Percentiles rank a stretch among this genome's conserved stretches.
Evolutionary conservation across 75 land plant genomes (phyloP).

Genomic region (Pinus tabuliformis): DNA sequence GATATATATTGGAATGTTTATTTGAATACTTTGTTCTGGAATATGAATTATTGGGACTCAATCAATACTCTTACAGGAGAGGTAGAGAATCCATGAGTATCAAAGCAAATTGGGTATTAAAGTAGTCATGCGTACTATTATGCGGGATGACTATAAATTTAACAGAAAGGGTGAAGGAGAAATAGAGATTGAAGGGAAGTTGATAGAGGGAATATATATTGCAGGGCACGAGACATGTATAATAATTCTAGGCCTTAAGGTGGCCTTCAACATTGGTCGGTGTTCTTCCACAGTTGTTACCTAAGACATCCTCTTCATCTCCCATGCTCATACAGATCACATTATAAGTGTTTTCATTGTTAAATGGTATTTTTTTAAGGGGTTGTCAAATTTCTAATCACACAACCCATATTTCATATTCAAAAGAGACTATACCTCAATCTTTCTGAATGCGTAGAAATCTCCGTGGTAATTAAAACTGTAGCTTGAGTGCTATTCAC

Average conservation of each 20-base stretch:
- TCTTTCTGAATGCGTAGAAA: too few relatives aligned
- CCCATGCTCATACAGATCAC: conserved; percentile 95
- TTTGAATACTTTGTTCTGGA: too few relatives aligned
- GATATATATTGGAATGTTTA: too few relatives aligned
- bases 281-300: conserved; percentile 84
- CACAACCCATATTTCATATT: too few relatives aligned
- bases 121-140: too few relatives aligned
- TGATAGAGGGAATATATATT: conserved; percentile 80
- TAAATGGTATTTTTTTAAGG: neutral
- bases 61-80: too few relatives aligned
- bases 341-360: conserved; percentile 45
- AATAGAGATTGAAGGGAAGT: conserved; percentile 47
- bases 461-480: too few relatives aligned
- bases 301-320: conserved; percentile 91
- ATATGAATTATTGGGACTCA: too few relatives aligned
- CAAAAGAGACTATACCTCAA: too few relatives aligned
- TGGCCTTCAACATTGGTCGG: conserved; percentile 90
- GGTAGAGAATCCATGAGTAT: too few relatives aligned
- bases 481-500: too few relatives aligned
- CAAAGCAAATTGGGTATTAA: too few relatives aligned
- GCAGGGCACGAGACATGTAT: conserved; percentile 98
- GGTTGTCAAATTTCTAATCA: neutral
- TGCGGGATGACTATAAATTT: neutral
- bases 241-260: conserved; percentile 60
- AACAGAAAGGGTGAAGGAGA: conserved; percentile 6